Conservation (phyloP, 768 basidiomycete genomes). For the Suillus americanus region DNA sequence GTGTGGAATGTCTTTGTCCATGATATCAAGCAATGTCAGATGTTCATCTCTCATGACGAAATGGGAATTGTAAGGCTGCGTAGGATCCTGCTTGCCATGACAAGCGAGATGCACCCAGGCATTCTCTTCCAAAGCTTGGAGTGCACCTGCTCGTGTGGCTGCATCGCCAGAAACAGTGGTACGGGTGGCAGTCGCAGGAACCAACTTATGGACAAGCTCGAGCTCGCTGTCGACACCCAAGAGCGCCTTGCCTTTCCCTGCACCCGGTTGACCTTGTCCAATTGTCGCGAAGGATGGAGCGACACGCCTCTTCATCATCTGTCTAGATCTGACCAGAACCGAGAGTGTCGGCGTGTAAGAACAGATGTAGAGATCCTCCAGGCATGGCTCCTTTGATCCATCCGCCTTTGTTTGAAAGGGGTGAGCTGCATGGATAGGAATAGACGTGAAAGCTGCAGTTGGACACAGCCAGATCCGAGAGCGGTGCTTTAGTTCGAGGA, state of each 20-base stretch:
- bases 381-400: not conserved
- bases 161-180: not conserved
- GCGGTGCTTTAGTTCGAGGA: accelerated
- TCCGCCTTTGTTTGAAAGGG: conserved; percentile 21
- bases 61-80: conserved; percentile 13
- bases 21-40: conserved; percentile 5
- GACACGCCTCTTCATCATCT: not conserved
- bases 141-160: conserved; percentile 2
- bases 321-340: conserved; percentile 12
- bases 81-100: conserved; percentile 12
- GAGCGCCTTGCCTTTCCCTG: not conserved
- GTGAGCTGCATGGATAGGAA: conserved; percentile 24
- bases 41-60: conserved; percentile 1
- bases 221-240: conserved; percentile 5
- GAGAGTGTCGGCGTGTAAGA: conserved; percentile 14
- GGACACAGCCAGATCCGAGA: conserved; percentile 14
- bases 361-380: conserved; percentile 8
- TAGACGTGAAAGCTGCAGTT: conserved; percentile 6
- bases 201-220: conserved; percentile 17
- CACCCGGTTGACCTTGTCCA: conserved; percentile 2
- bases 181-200: conserved; percentile 6
- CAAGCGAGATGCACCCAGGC: conserved; percentile 22
- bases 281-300: conserved; percentile 2
- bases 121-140: not conserved
- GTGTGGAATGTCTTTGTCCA: not conserved